Base-by-base conservation (phyloP, 306 rosid genomes). In the Boehmeria nivea region DNA sequence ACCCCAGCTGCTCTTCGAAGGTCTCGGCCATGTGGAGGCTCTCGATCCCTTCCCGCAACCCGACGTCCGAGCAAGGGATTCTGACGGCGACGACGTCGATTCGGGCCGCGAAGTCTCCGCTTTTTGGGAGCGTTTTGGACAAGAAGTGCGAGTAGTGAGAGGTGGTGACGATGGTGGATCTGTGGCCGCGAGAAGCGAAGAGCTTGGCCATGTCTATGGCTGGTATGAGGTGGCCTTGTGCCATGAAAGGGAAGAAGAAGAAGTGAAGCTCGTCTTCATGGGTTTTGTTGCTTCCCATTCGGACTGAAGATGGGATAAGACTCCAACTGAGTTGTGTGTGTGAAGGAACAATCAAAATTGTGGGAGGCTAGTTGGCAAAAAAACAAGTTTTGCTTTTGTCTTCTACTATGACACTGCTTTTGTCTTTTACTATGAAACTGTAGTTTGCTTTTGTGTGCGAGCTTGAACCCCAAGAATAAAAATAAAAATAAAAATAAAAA, bases 201-300 rank as follows among this genome's bases (percentile, higher is more conserved):
- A 70, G 42, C 48, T 74, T 62, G 40, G 85, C 87, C 60, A 76
- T 60, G 38, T 75, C 81, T 3, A 68, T 23, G 48, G 43, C 65
- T 0, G 78, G 85, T 1, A 54, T 67, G 0, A 54, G 69, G 43
- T 75, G 85, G 43, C 87, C 85, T 4, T 61, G 76, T 33, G 57
- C 80, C 12, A 77, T 13, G 61, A 68, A 63, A 8, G 84, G 87
- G 54, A 83, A 69, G 72, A 83, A 71, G 50, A 80, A 66, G 6
- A 61, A 45, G 60, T 52, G 69, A 43, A 57, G 42, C 27, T 42
- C 57, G 33, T 18, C 24, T 3, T 17, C 5, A 18, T 12, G 20
- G 11, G 21, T 27, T 11, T 54, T 36, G 28, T n/a, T 50, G 13
- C 3, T 22, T 7, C 11, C 54, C 54, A 50, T 50, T 24, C n/a